Evolutionary conservation across 1,139 yeast species (phyloP).

Genomic region (Hyphopichia buzzinii): DNA sequence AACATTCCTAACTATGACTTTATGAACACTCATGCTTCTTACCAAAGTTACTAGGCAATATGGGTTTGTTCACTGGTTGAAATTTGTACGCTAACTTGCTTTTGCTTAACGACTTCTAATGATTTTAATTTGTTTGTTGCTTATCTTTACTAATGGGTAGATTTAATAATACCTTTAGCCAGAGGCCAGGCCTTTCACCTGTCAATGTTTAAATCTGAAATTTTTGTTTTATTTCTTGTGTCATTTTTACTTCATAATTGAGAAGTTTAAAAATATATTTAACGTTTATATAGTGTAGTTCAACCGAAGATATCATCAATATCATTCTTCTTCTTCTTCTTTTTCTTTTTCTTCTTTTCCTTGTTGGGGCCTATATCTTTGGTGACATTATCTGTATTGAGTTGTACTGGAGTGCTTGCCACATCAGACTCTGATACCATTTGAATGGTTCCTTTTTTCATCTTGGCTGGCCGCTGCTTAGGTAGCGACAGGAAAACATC

Average conservation of each 20-base stretch:
- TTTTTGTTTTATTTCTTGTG: background rate
- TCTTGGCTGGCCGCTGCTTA: background rate
- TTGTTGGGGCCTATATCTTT: background rate
- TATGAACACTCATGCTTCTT: constrained; percentile 2
- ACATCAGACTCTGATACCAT: too few species aligned
- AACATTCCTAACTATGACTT: constrained; percentile 1
- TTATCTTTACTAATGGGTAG: too few species aligned
- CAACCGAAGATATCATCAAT: constrained; percentile 61
- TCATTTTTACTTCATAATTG: background rate
- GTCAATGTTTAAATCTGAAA: background rate
- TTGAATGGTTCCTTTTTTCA: background rate
- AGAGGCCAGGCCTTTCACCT: too few species aligned
- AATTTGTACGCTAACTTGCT: too few species aligned
- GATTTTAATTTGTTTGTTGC: too few species aligned
- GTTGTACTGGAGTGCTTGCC: too few species aligned
- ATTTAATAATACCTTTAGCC: too few species aligned
- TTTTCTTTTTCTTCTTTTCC: constrained; percentile 5
- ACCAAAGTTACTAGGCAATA: background rate
- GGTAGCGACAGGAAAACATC: constrained; percentile 1
- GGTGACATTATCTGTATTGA: too few species aligned
- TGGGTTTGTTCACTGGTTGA: too few species aligned
- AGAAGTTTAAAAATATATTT: background rate
- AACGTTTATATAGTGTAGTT: background rate
- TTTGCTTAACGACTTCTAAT: too few species aligned
- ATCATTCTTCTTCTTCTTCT: constrained; percentile 32